Evolutionary conservation across 1,284 basidiomycete genomes (phyloP).

Genomic region (Trichosporon coremiiforme): DNA sequence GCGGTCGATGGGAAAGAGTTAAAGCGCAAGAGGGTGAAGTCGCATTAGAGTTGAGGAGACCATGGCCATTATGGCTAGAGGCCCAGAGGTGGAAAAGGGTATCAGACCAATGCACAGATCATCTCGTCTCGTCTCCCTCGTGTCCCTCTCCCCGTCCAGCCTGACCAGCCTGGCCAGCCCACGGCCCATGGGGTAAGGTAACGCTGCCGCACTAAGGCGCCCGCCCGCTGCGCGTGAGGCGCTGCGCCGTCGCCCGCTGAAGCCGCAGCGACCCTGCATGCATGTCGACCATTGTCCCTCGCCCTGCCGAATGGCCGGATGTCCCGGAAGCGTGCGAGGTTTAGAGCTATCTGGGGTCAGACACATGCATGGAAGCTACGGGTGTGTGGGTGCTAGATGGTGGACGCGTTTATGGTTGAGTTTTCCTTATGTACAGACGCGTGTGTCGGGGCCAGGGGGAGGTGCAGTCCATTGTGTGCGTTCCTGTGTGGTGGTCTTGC

Average conservation of each 20-base stretch:
- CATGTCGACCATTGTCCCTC: not conserved
- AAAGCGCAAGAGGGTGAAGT: slow-evolving; percentile 1
- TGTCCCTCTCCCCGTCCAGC: not conserved
- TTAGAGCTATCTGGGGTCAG: not conserved
- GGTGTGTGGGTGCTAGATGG: not conserved
- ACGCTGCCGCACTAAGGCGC: not conserved
- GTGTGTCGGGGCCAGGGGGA: not conserved
- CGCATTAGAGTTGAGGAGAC: not conserved
- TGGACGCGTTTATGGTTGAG: slow-evolving; percentile 5
- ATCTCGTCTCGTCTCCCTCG: not conserved
- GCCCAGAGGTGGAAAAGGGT: not conserved
- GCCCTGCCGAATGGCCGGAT: not conserved
- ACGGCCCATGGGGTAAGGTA: slow-evolving; percentile 7
- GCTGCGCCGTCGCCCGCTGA: not conserved
- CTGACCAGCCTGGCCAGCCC: not conserved
- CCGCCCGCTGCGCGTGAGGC: not conserved
- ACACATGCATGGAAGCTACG: not conserved
- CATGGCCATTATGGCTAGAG: not conserved
- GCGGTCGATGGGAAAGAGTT: slow-evolving; percentile 15
- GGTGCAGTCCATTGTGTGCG: not conserved
- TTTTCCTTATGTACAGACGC: slow-evolving; percentile 6
- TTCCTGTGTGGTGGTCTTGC: slow-evolving; percentile 2
- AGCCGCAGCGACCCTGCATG: slow-evolving; percentile 1
- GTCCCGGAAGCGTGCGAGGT: not conserved
- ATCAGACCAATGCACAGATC: slow-evolving; percentile 3